A percentile compares a stretch with the other conserved stretches of the same genome.
Evolutionary conservation across 1,284 basidiomycete species (phyloP).

Genomic region (Trichosporon sp.): DNA sequence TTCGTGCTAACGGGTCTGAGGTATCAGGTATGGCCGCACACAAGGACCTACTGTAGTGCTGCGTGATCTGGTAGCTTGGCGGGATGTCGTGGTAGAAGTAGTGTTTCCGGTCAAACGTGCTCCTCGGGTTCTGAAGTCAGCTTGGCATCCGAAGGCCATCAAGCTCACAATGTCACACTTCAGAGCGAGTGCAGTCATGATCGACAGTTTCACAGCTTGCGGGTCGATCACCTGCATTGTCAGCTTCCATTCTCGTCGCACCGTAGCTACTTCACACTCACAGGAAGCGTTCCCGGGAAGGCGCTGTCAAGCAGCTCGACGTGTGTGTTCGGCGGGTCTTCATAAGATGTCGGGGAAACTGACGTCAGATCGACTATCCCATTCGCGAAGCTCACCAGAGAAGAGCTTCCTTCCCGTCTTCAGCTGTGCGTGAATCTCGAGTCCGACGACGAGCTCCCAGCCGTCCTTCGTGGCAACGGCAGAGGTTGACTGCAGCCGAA

Average conservation of each 20-base stretch:
- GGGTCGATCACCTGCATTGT: slow-evolving; percentile 70
- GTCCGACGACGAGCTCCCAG: slow-evolving; percentile 86
- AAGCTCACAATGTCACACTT: slow-evolving; percentile 64
- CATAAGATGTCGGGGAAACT: slow-evolving; percentile 44
- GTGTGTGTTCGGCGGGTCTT: slow-evolving; percentile 62
- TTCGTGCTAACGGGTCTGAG: slow-evolving; percentile 74
- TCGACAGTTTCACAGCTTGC: slow-evolving; percentile 76
- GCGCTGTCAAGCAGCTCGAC: slow-evolving; percentile 87
- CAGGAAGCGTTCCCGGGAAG: slow-evolving; percentile 89
- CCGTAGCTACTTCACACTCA: slow-evolving; percentile 54
- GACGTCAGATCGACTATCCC: not conserved
- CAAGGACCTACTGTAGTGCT: slow-evolving; percentile 72
- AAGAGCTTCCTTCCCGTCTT: slow-evolving; percentile 86
- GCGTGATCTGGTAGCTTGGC: slow-evolving; percentile 94
- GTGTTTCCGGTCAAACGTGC: slow-evolving; percentile 93
- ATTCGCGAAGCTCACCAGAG: slow-evolving; percentile 64
- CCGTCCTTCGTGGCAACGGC: slow-evolving; percentile 49
- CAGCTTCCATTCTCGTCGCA: not conserved
- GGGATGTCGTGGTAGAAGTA: slow-evolving; percentile 98
- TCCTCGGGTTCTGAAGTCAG: slow-evolving; percentile 62
- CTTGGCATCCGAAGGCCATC: not conserved
- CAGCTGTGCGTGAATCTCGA: slow-evolving; percentile 95
- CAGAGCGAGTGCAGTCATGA: slow-evolving; percentile 81
- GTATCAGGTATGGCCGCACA: slow-evolving; percentile 7
- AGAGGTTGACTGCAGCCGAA: not conserved